Conservation (phyloP, 129 eudicot species). For the Rutidosis leptorrhynchoides region DNA sequence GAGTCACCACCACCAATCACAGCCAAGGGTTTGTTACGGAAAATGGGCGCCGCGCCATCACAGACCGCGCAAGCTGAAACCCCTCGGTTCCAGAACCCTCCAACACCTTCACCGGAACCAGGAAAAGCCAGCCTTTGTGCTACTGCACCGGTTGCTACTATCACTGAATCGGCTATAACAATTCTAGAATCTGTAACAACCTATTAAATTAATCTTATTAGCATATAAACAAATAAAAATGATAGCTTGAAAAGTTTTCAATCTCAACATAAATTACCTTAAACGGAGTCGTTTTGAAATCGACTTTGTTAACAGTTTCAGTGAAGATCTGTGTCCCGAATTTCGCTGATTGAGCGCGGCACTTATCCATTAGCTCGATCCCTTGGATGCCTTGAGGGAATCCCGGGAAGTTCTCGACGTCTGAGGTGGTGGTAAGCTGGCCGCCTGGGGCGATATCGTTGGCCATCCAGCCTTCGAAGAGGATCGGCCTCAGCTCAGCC, state of each 20-base stretch:
- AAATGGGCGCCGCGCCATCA: conserved; percentile 88
- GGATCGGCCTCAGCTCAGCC: conserved; percentile 76
- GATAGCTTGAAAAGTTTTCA: no score
- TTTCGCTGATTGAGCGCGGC: conserved; percentile 51
- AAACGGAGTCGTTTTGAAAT: no score
- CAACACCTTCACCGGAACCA: conserved; percentile 52
- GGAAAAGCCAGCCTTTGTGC: conserved; percentile 59
- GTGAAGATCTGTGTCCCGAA: conserved; percentile 75
- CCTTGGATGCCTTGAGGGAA: conserved; percentile 82
- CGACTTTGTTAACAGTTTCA: conserved; percentile 75
- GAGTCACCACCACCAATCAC: conserved; percentile 98
- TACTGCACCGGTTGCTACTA: conserved; percentile 89
- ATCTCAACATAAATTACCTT: no score
- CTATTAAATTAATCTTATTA: conserved; percentile 58
- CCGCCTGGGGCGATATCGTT: conserved; percentile 99
- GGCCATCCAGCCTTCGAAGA: conserved; percentile 98
- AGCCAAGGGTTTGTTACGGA: conserved; percentile 65
- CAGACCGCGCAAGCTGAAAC: conserved; percentile 96
- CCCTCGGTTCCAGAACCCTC: conserved; percentile 85
- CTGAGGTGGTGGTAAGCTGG: conserved; percentile 91
- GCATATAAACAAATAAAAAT: no score
- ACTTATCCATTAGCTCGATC: conserved; percentile 63
- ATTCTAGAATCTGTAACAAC: conserved; percentile 45
- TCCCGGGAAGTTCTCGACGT: conserved; percentile 94
- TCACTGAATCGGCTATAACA: conserved; percentile 66